Evolutionary conservation across 306 rosid genomes (phyloP).

Genomic region (Neltuma alba): DNA sequence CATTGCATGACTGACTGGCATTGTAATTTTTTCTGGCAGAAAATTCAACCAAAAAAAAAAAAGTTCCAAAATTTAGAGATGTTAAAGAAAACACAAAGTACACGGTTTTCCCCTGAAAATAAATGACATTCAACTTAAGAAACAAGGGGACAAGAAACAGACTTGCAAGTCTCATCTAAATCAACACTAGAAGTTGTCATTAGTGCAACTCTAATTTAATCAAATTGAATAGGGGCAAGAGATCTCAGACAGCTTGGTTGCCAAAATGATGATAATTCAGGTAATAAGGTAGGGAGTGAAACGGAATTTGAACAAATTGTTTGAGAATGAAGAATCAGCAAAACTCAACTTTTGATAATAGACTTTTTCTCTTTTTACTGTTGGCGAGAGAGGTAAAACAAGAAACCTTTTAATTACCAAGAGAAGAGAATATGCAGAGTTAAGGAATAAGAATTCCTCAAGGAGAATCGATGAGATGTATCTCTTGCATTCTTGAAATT

Average conservation of each 20-base stretch:
- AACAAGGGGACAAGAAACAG: not conserved
- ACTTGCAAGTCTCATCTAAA: slow-evolving; percentile 18
- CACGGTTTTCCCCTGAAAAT: not conserved
- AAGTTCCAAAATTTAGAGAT: not conserved
- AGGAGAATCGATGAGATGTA: not conserved
- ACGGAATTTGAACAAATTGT: slow-evolving; percentile 11
- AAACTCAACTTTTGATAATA: not conserved
- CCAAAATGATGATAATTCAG: not conserved
- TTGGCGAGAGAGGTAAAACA: not conserved
- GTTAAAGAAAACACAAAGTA: slow-evolving; percentile 24
- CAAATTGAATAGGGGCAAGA: slow-evolving; percentile 5
- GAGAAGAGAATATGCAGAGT: not conserved
- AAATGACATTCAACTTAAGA: not conserved
- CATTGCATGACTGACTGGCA: not conserved
- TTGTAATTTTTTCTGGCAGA: slow-evolving; percentile 8
- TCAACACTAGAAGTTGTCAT: not conserved
- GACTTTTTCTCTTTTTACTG: not conserved
- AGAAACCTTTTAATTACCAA: not conserved
- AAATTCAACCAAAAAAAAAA: slow-evolving; percentile 17
- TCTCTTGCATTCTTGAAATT: slow-evolving; percentile 6
- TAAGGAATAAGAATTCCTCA: not conserved
- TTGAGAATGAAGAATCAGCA: not conserved
- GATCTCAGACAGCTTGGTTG: not conserved
- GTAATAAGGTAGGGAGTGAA: not conserved
- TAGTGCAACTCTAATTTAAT: slow-evolving; percentile 1